Conservation (phyloP, 2,329 filamentous ascomycete genomes). For the Fusarium acutatum region DNA sequence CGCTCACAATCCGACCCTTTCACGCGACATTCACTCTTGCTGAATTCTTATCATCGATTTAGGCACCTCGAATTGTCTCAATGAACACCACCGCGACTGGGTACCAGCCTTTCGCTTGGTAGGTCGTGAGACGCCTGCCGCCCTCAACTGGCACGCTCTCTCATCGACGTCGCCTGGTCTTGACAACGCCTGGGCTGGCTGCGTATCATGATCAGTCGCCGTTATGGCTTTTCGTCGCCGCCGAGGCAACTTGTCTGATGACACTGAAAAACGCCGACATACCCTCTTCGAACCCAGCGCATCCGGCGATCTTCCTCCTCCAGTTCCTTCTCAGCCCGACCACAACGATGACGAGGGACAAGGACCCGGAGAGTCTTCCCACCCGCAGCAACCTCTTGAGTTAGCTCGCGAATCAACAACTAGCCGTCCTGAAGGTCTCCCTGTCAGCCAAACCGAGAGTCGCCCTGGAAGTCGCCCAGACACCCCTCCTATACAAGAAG, state of each 20-base stretch:
- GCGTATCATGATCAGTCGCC: constrained; percentile 52
- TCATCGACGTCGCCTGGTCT: constrained; percentile 25
- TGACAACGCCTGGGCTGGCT: constrained; percentile 38
- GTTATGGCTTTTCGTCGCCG: constrained; percentile 70
- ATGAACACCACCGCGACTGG: constrained; percentile 33
- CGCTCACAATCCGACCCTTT: constrained; percentile 8
- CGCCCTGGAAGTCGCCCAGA: constrained; percentile 48
- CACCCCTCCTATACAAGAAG: constrained; percentile 63
- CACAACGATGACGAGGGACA: constrained; percentile 29
- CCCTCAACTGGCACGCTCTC: constrained; percentile 21
- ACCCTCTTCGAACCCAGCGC: constrained; percentile 49
- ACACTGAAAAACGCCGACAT: constrained; percentile 66
- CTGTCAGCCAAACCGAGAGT: constrained; percentile 10
- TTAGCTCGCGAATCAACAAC: constrained; percentile 32
- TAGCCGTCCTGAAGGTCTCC: constrained; percentile 4
- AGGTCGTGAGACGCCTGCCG: constrained; percentile 38
- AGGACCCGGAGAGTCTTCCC: constrained; percentile 27
- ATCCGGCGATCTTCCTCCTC: constrained; percentile 40
- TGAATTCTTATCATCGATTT: constrained; percentile 7
- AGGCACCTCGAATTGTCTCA: constrained; percentile 25
- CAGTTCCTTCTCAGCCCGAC: constrained; percentile 34
- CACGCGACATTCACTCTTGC: constrained; percentile 13
- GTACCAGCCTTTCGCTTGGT: constrained; percentile 39
- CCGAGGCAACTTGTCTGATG: constrained; percentile 67
- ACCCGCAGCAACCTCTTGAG: constrained; percentile 37